These are phyloP conservation scores for Colletotrichum cereale DNA, from an alignment of 2,329 filamentous ascomycete genomes.

Conservation along the genomic window DNA sequence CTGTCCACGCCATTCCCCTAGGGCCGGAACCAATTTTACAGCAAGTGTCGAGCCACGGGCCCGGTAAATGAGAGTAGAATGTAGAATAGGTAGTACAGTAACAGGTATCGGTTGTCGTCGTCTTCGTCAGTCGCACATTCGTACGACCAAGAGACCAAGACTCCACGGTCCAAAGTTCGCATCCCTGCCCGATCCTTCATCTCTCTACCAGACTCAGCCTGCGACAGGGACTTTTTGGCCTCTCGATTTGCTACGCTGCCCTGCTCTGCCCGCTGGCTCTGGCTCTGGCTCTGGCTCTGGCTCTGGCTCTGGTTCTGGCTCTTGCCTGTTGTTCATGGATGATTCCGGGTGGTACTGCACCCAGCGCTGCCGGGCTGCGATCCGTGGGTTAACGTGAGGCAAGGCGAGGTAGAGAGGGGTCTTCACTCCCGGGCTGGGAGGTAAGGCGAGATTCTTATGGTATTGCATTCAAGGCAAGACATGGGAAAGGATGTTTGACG, in stretches of 20 bases:
- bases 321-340: neutral
- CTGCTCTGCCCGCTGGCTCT: slow-evolving; percentile 10
- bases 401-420: neutral
- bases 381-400: neutral
- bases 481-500: neutral
- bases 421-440: neutral
- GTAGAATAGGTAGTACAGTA: neutral
- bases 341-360: neutral
- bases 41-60: slow-evolving; percentile 10
- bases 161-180: slow-evolving; percentile 9
- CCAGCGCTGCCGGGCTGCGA: neutral
- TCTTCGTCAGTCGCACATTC: neutral
- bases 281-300: slow-evolving; percentile 2
- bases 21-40: slow-evolving; percentile 28
- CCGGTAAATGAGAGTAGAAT: slow-evolving; percentile 24
- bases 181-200: slow-evolving; percentile 30
- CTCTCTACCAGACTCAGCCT: slow-evolving; percentile 31
- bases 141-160: neutral
- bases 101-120: neutral
- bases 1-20: slow-evolving; percentile 15
- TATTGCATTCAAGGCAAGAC: neutral
- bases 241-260: slow-evolving; percentile 15
- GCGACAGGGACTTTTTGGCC: slow-evolving; percentile 22
- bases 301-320: neutral
- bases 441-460: neutral